Percentiles rank a stretch among this genome's conserved stretches.
Conservation (phyloP, 2,329 filamentous ascomycete species). For the Grosmannia penicillata region DNA sequence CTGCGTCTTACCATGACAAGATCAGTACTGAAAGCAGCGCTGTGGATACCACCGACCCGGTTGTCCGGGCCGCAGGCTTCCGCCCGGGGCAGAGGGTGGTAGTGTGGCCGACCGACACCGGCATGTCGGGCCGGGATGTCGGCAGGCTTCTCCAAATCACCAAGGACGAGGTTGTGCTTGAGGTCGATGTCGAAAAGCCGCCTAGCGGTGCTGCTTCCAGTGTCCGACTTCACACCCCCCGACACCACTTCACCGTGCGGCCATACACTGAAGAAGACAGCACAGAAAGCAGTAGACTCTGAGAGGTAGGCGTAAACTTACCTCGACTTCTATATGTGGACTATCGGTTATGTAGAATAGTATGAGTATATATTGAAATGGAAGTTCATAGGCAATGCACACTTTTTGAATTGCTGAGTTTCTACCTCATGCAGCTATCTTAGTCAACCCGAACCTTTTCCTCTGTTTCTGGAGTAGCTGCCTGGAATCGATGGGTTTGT, state of each 20-base stretch:
- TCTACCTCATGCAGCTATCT: too few species aligned
- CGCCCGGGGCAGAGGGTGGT: conserved; percentile 37
- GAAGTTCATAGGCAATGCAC: too few species aligned
- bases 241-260: conserved; percentile 39
- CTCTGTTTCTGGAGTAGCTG: too few species aligned
- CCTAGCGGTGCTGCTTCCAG: conserved; percentile 19
- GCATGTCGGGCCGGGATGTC: conserved; percentile 39
- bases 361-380: too few species aligned
- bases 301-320: too few species aligned
- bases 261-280: conserved; percentile 11
- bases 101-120: conserved; percentile 49
- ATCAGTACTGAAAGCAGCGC: background rate
- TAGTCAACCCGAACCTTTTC: too few species aligned
- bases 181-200: conserved; percentile 20
- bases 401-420: too few species aligned
- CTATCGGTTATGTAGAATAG: too few species aligned
- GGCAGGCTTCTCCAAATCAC: conserved; percentile 39
- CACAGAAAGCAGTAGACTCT: background rate
- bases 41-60: conserved; percentile 24
- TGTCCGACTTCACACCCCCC: conserved; percentile 46
- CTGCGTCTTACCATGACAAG: conserved; percentile 28
- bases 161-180: conserved; percentile 41
- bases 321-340: too few species aligned
- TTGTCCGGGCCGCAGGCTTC: conserved; percentile 29
- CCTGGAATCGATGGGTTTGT: too few species aligned